Base-by-base conservation (phyloP, 495 filamentous ascomycete species). In the Neurospora sp. region DNA sequence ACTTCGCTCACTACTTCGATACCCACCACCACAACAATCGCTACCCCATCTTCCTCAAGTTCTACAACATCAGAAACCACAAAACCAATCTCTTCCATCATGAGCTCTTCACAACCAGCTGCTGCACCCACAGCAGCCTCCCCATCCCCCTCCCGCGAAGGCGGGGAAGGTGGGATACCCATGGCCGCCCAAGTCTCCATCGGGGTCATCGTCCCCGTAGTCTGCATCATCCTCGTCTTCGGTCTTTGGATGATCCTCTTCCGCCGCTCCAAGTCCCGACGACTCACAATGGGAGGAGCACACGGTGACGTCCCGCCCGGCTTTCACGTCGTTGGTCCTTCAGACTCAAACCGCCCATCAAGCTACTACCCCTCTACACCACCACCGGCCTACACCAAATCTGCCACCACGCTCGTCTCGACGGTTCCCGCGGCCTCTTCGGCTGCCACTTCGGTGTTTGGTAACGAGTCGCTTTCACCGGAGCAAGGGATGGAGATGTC, bases 211-310 rank as follows among this genome's bases (percentile, higher is more conserved):
- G 73, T 74, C 45, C 73, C 73, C 37, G 45, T 74, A 19, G 43
- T 74, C 37, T 71, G 71, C 43, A 66, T 74, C 38, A 31, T 72
- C 34, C 13, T 74, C n/a, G 70, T 74, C 37, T 24, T 59, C 13
- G 42, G 37, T 28, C 73, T 74, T 17, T 74, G 73, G 73, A 72
- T 74, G 45, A 13, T 43, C 15, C 70, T 74, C 24, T 74, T 72
- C 45, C 70, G 73, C 1, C 70, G 70, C 11, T 71, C 73, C 54
- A 66, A 66, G 15, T 66, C 54, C 15, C 54, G 54, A 7, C 54
- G 54, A 17, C 13, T 66, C 54, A 34, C 54, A 8, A 66, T 34
- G 54, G 7, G 2, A 13, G 24, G 11, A 10, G 48, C 19, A 5
- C 24, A 28, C 48, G 48, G 48, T 59, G 48, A 66, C 28, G 28